Percentiles rank a stretch among this genome's conserved stretches.
phyloP scores from a whole-genome alignment of 2,329 filamentous ascomycete species.

The Sarocladium kiliense region DNA sequence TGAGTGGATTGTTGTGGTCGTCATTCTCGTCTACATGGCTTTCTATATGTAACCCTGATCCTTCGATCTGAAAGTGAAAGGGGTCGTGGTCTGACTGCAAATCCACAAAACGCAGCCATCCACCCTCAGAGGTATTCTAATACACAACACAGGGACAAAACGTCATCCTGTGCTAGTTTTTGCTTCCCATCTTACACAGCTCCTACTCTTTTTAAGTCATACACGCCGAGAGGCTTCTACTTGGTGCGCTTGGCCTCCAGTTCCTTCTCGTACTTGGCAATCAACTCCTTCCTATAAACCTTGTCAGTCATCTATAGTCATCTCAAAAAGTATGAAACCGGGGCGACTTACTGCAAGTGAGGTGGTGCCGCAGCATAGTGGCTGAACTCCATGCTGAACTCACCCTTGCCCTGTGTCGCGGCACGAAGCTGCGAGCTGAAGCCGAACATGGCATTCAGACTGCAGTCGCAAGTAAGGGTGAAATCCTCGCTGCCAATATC shows the following conservation, averaged over 20 bases:
- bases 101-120: neutral
- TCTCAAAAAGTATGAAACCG: too few species aligned
- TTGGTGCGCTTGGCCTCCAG: slow-evolving; percentile 52
- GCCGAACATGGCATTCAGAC: slow-evolving; percentile 95
- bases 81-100: neutral
- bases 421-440: slow-evolving; percentile 89
- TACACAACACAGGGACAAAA: neutral
- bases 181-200: slow-evolving; percentile 1
- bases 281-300: slow-evolving; percentile 46
- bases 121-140: slow-evolving; percentile 2
- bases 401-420: slow-evolving; percentile 95
- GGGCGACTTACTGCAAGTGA: slow-evolving; percentile 80
- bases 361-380: slow-evolving; percentile 85
- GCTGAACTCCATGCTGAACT: slow-evolving; percentile 98
- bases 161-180: neutral
- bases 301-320: slow-evolving; percentile 12
- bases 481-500: slow-evolving; percentile 94
- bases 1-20: slow-evolving; percentile 3
- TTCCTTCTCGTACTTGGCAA: slow-evolving; percentile 56
- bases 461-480: slow-evolving; percentile 85
- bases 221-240: slow-evolving; percentile 23
- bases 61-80: neutral
- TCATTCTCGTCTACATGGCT: slow-evolving; percentile 3
- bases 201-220: neutral
- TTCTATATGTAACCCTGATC: neutral